Evolutionary conservation across 164 flowering plant genomes (phyloP).

Genomic region (Umbellularia californica): DNA sequence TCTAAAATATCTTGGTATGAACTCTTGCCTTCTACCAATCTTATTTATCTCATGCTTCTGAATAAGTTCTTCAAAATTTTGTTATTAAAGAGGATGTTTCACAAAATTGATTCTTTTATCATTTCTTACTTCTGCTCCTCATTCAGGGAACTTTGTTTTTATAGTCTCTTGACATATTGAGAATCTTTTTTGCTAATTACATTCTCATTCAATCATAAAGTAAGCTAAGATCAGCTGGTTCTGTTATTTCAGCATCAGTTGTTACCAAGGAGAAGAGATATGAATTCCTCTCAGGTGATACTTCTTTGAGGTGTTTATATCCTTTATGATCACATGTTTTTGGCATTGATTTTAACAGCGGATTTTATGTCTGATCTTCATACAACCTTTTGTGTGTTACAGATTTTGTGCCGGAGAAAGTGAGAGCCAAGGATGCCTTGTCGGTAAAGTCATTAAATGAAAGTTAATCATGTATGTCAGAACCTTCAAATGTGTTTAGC

Average conservation of each 20-base stretch:
- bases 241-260: slow-evolving; percentile 51
- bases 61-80: too few relatives aligned
- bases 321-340: background rate
- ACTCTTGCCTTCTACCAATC: too few relatives aligned
- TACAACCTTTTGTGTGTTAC: background rate
- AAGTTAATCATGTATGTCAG: slow-evolving; percentile 4
- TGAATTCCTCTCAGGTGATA: slow-evolving; percentile 74
- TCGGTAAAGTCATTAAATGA: slow-evolving; percentile 13
- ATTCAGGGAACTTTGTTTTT: too few relatives aligned
- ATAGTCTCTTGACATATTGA: too few relatives aligned
- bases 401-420: slow-evolving; percentile 81
- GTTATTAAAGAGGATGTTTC: too few relatives aligned
- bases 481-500: too few relatives aligned
- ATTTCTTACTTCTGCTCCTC: too few relatives aligned
- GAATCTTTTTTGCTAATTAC: too few relatives aligned
- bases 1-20: too few relatives aligned
- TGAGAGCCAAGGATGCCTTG: slow-evolving; percentile 70
- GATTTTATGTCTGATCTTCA: background rate
- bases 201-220: background rate
- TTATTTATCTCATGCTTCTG: too few relatives aligned
- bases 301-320: background rate
- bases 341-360: background rate
- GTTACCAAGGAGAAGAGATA: slow-evolving; percentile 55
- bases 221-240: background rate
- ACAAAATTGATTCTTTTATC: too few relatives aligned